These are phyloP conservation scores for Chenopodium formosanum DNA, from an alignment of 148 eudicot genomes.

Conservation along the genomic window DNA sequence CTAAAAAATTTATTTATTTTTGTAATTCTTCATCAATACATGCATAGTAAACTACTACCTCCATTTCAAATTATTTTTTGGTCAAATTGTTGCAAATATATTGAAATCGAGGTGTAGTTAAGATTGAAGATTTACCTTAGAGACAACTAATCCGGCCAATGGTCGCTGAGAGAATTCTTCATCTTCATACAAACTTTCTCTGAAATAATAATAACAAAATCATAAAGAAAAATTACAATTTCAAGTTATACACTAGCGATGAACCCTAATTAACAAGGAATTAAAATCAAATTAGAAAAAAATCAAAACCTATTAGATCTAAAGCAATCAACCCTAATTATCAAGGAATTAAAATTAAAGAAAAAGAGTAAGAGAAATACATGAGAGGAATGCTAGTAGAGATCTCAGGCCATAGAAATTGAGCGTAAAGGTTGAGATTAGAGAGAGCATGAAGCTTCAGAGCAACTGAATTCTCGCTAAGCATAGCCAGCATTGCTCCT, in stretches of 20 bases:
- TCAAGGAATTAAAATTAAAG: too few species aligned
- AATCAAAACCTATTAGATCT: too few species aligned
- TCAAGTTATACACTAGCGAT: neutral
- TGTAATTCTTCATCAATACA: too few species aligned
- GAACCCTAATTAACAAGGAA: too few species aligned
- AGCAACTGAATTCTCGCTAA: conserved; percentile 53
- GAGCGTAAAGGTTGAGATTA: neutral
- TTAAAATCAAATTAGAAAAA: too few species aligned
- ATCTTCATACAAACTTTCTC: conserved; percentile 96
- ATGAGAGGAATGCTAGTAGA: neutral
- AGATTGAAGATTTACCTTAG: conserved; percentile 53
- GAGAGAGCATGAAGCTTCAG: conserved; percentile 39
- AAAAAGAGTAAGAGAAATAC: neutral
- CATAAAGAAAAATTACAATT: too few species aligned
- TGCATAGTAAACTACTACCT: too few species aligned
- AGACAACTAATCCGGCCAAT: conserved; percentile 82
- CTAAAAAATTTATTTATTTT: too few species aligned
- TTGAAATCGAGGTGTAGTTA: too few species aligned
- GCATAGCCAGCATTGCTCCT: conserved; percentile 77
- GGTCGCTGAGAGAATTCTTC: conserved; percentile 76
- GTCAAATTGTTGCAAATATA: too few species aligned
- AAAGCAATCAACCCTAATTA: too few species aligned
- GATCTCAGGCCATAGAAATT: neutral
- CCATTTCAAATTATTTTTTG: too few species aligned
- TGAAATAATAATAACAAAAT: conserved; percentile 28